A percentile compares a stretch with the other conserved stretches of the same genome.
Conservation (phyloP, 768 basidiomycete genomes). For the Lactarius akahatsu region DNA sequence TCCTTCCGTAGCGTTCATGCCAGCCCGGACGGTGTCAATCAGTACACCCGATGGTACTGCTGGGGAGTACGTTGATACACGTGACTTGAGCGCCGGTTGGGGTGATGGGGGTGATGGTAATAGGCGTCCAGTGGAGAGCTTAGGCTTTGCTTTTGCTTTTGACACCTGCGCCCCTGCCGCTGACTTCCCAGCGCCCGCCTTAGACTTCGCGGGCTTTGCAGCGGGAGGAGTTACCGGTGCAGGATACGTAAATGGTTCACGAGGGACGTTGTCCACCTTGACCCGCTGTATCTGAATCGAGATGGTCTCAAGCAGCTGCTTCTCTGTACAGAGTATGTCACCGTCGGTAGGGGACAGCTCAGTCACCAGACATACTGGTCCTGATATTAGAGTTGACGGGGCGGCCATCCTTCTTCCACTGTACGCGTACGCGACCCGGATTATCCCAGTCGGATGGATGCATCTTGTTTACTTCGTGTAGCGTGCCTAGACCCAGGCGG, state of each 20-base stretch:
- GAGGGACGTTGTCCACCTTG: constrained; percentile 70
- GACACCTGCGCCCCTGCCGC: constrained; percentile 30
- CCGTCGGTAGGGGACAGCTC: constrained; percentile 5
- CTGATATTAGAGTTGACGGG: constrained; percentile 67
- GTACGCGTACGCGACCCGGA: constrained; percentile 90
- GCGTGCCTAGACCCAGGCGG: constrained; percentile 70
- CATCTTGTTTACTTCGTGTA: constrained; percentile 87
- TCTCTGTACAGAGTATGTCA: constrained; percentile 44
- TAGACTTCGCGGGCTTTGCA: constrained; percentile 35
- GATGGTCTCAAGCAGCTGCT: constrained; percentile 74
- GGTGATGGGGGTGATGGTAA: constrained; percentile 78
- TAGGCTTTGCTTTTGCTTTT: constrained; percentile 32
- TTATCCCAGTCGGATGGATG: constrained; percentile 99
- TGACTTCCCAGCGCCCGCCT: constrained; percentile 29
- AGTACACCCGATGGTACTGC: constrained; percentile 27
- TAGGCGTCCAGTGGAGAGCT: constrained; percentile 34
- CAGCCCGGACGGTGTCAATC: constrained; percentile 28
- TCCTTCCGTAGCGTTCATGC: constrained; percentile 28
- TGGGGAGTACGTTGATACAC: constrained; percentile 36
- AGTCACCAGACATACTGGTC: constrained; percentile 57
- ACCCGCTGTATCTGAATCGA: constrained; percentile 67
- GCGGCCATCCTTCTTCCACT: constrained; percentile 80
- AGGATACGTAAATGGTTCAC: constrained; percentile 54
- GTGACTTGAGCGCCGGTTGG: constrained; percentile 64
- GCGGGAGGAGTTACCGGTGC: constrained; percentile 32